These are phyloP conservation scores for Penicillium paneum DNA, from an alignment of 2,329 filamentous ascomycete genomes.

Conservation along the genomic window DNA sequence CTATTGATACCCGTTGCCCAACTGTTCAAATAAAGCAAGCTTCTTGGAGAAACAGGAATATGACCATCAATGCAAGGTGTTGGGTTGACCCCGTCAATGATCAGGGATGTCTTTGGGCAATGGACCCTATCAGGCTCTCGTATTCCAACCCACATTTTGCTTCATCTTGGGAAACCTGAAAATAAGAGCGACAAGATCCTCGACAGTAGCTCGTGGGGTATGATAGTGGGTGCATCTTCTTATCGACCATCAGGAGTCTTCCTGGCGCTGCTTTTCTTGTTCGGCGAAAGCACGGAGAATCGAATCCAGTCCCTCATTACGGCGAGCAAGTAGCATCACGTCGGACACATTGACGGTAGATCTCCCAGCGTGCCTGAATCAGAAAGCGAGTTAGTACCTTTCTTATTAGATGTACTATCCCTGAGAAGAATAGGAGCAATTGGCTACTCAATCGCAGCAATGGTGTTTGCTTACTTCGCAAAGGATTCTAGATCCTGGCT, in stretches of 20 bases:
- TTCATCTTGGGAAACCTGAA: background rate
- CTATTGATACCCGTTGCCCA: background rate
- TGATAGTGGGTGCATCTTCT: background rate
- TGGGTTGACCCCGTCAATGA: background rate
- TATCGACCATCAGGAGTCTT: constrained; percentile 18
- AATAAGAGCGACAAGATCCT: background rate
- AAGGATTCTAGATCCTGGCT: constrained; percentile 63
- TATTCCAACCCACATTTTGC: background rate
- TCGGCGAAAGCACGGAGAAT: constrained; percentile 56
- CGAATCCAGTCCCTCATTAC: constrained; percentile 78
- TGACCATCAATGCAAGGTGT: background rate
- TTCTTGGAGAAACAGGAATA: background rate
- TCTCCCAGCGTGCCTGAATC: constrained; percentile 72
- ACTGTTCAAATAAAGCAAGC: background rate
- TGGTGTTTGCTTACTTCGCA: constrained; percentile 46
- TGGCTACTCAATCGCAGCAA: background rate
- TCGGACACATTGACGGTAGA: constrained; percentile 79
- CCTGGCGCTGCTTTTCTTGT: constrained; percentile 24
- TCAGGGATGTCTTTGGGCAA: background rate
- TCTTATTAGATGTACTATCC: background rate
- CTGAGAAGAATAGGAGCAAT: background rate
- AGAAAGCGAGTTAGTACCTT: constrained; percentile 27
- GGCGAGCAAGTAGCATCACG: constrained; percentile 78
- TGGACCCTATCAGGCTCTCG: background rate
- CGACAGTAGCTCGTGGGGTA: background rate